Evolutionary conservation across 805 yeast species (phyloP).

Genomic region (Vanderwaltozyma verrucispora): DNA sequence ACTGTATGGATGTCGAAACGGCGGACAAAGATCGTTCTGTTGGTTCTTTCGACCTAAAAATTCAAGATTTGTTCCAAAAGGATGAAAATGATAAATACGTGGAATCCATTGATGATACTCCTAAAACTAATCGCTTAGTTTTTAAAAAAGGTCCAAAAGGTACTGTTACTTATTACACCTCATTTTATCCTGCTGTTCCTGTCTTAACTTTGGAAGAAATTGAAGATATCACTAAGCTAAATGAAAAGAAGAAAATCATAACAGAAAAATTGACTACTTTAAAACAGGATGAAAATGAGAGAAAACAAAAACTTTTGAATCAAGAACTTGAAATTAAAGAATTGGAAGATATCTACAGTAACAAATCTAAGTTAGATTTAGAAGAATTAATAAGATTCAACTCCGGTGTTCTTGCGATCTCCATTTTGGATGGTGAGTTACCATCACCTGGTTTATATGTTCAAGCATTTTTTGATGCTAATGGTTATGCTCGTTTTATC

Average conservation of each 20-base stretch:
- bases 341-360: conserved; percentile 31
- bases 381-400: conserved; percentile 47
- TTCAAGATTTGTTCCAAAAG: conserved; percentile 56
- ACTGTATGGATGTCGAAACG: conserved; percentile 85
- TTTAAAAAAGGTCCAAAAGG: conserved; percentile 82
- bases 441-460: conserved; percentile 50
- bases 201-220: conserved; percentile 70
- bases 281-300: conserved; percentile 28
- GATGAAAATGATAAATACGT: conserved; percentile 49
- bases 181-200: conserved; percentile 78
- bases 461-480: conserved; percentile 70
- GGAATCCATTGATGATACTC: conserved; percentile 45
- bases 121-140: conserved; percentile 52
- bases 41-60: conserved; percentile 67
- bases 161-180: conserved; percentile 53
- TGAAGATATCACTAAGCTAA: conserved; percentile 41
- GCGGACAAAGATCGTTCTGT: conserved; percentile 74
- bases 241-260: conserved; percentile 30
- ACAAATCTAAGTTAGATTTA: conserved; percentile 43
- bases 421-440: conserved; percentile 49
- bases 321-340: conserved; percentile 27
- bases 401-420: conserved; percentile 69
- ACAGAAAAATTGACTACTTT: conserved; percentile 25
- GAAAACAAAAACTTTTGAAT: conserved; percentile 22
- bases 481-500: conserved; percentile 52